Evolutionary conservation across 352 stramenopile genomes (phyloP).

Genomic region (Phytophthora podocarpi): DNA sequence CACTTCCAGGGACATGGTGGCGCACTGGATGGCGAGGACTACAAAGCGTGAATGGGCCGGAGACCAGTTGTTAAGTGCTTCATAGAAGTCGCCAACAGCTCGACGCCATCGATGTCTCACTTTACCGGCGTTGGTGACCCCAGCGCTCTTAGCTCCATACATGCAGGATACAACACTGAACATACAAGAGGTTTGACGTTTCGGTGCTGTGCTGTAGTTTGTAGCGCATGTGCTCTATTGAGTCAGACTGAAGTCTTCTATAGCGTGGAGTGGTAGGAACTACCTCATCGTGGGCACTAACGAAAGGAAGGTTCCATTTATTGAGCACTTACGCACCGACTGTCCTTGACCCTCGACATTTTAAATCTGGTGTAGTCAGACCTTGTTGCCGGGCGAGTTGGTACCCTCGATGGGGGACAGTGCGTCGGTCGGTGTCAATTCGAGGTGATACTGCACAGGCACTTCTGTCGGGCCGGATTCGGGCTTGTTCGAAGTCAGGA

Average conservation of each 20-base stretch:
- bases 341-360: conserved; percentile 2
- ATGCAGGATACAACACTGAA: conserved; percentile 14
- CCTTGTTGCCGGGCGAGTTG: conserved; percentile 25
- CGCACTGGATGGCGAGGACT: conserved; percentile 4
- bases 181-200: conserved; percentile 1
- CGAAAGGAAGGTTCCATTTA: background rate
- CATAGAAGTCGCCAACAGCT: conserved; percentile 12
- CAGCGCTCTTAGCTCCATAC: conserved; percentile 8
- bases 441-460: conserved; percentile 30
- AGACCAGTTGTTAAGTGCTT: background rate
- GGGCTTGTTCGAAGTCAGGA: conserved; percentile 13
- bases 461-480: conserved; percentile 20
- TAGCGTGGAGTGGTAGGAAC: background rate
- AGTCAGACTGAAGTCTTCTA: no score
- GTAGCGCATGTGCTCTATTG: no score
- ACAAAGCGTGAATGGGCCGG: conserved; percentile 27
- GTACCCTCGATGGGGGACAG: conserved; percentile 39
- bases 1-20: conserved; percentile 11
- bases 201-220: background rate
- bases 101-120: background rate
- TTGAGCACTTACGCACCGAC: conserved; percentile 7
- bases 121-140: background rate
- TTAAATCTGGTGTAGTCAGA: conserved; percentile 16
- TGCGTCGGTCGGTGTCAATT: conserved; percentile 35
- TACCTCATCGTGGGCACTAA: background rate